Conservation (phyloP, 23 red algal species). For the Rhodosorus marinus region DNA sequence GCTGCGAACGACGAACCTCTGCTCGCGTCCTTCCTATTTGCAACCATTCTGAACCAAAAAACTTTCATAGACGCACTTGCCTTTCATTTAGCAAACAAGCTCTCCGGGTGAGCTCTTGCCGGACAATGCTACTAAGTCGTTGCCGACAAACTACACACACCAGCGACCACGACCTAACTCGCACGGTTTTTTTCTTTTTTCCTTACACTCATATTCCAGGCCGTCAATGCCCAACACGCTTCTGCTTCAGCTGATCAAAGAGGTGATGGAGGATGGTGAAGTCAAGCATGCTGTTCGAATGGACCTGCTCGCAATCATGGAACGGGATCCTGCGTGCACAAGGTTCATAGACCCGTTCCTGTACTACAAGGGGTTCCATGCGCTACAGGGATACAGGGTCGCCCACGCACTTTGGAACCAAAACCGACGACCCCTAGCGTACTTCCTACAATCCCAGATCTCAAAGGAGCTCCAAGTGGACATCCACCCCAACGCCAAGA, state of each 20-base stretch:
- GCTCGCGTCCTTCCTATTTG: slow-evolving; percentile 71
- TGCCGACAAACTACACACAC: no score
- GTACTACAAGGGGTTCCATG: slow-evolving; percentile 97
- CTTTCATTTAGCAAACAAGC: slow-evolving; percentile 85
- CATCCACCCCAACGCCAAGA: slow-evolving; percentile 69
- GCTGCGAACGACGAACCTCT: slow-evolving; percentile 40
- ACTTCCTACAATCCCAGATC: slow-evolving; percentile 65
- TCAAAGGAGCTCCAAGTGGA: slow-evolving; percentile 88
- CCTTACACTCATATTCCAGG: slow-evolving; percentile 41
- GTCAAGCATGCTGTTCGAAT: slow-evolving; percentile 13
- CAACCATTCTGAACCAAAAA: slow-evolving; percentile 74
- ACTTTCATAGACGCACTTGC: slow-evolving; percentile 38
- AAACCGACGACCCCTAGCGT: slow-evolving; percentile 37
- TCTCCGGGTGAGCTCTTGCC: no score
- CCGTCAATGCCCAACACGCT: slow-evolving; percentile 10
- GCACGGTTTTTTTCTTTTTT: slow-evolving; percentile 58
- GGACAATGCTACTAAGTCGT: no score
- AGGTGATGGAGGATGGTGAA: not conserved
- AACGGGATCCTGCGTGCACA: slow-evolving; percentile 79
- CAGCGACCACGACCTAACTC: no score
- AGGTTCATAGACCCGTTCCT: slow-evolving; percentile 61
- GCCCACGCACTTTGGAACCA: slow-evolving; percentile 66
- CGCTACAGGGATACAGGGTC: slow-evolving; percentile 70
- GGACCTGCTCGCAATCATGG: slow-evolving; percentile 80
- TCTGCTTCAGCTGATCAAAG: not conserved